phyloP scores from a whole-genome alignment of 2,329 filamentous ascomycete species.

The Bisporella sp. region DNA sequence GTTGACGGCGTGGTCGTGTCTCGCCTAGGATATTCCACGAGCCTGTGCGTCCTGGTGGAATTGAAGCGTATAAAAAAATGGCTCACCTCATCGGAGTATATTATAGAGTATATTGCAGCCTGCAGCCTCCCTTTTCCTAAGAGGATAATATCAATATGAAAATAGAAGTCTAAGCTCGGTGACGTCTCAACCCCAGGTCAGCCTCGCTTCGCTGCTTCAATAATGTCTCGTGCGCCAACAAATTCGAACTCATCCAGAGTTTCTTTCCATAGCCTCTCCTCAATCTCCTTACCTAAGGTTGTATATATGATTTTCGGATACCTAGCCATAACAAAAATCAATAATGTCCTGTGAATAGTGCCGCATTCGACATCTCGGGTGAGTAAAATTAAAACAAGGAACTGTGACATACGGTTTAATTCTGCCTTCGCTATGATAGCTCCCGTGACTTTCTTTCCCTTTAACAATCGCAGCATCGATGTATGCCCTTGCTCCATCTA shows the following conservation, averaged over 20 bases:
- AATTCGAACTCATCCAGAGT: constrained; percentile 32
- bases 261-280: constrained; percentile 33
- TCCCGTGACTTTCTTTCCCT: constrained; percentile 43
- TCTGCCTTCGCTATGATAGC: constrained; percentile 41
- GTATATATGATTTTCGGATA: constrained; percentile 29
- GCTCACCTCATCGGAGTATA: too few species aligned
- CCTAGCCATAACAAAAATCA: constrained; percentile 14
- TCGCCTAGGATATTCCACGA: too few species aligned
- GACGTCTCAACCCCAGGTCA: too few species aligned
- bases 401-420: constrained; percentile 35
- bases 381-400: neutral
- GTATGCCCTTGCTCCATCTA: constrained; percentile 39
- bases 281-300: constrained; percentile 28
- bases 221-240: constrained; percentile 13
- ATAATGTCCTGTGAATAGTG: neutral
- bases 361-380: neutral
- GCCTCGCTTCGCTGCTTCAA: too few species aligned
- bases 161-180: too few species aligned
- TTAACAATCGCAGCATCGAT: constrained; percentile 39
- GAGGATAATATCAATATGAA: too few species aligned
- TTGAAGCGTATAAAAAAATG: too few species aligned
- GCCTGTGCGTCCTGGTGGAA: too few species aligned
- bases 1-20: too few species aligned
- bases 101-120: too few species aligned
- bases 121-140: too few species aligned